Conservation (phyloP, 495 filamentous ascomycete genomes). For the Parathielavia hyrcaniae region DNA sequence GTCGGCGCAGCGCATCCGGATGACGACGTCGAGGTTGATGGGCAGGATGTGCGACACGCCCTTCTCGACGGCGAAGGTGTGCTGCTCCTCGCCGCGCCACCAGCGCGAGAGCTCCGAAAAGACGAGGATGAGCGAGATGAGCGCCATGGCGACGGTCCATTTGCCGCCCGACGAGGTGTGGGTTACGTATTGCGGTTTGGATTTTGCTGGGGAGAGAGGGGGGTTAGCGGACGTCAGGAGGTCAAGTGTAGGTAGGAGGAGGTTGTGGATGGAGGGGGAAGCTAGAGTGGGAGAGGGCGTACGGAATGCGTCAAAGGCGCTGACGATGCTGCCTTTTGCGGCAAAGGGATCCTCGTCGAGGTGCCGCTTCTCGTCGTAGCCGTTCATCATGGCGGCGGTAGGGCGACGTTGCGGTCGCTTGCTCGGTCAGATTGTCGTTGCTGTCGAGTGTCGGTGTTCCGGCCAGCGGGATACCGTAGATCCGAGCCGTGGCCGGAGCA, state of each 20-base stretch:
- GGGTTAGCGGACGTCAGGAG: too few relatives aligned
- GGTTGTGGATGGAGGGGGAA: not conserved
- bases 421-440: not conserved
- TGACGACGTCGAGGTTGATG: slow-evolving; percentile 90
- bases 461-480: not conserved
- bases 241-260: slow-evolving; percentile 15
- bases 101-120: slow-evolving; percentile 72
- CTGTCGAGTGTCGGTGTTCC: not conserved
- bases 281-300: slow-evolving; percentile 41
- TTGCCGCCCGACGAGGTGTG: slow-evolving; percentile 77
- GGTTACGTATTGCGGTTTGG: slow-evolving; percentile 84
- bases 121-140: slow-evolving; percentile 64
- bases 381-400: slow-evolving; percentile 41
- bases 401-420: slow-evolving; percentile 1
- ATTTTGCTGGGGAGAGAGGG: slow-evolving; percentile 62
- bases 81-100: slow-evolving; percentile 74
- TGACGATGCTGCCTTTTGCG: slow-evolving; percentile 62
- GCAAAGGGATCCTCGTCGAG: slow-evolving; percentile 69
- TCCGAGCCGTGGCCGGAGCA: not conserved
- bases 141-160: slow-evolving; percentile 79
- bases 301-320: slow-evolving; percentile 98
- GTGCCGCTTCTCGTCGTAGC: slow-evolving; percentile 49
- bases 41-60: slow-evolving; percentile 79
- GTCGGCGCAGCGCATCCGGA: slow-evolving; percentile 83
- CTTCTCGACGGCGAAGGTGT: slow-evolving; percentile 92